phyloP scores from a whole-genome alignment of 2,329 filamentous ascomycete species.

The Talaromyces rugulosus region DNA sequence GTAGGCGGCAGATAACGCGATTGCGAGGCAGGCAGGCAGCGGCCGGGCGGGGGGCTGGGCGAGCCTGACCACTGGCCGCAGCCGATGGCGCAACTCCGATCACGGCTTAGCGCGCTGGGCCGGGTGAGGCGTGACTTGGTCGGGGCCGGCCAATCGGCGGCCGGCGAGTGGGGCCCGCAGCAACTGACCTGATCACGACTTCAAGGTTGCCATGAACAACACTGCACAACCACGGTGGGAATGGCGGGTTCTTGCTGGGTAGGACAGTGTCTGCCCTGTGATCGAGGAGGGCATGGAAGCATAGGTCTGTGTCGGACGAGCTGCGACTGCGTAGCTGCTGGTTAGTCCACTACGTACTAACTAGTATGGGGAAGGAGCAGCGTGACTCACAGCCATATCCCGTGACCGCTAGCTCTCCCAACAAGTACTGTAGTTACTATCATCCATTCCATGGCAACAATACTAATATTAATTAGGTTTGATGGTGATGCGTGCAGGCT shows the following conservation, averaged over 20 bases:
- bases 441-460: neutral
- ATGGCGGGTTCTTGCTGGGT: too few species aligned
- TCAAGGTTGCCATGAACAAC: neutral
- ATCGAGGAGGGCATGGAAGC: neutral
- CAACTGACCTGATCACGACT: neutral
- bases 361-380: neutral
- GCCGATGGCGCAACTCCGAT: neutral
- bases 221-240: too few species aligned
- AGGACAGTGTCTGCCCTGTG: neutral
- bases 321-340: neutral
- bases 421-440: too few species aligned
- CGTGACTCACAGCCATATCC: neutral
- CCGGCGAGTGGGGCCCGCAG: neutral
- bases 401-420: neutral
- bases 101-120: neutral
- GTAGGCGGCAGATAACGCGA: conserved; percentile 13
- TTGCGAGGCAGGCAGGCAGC: conserved; percentile 2
- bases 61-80: neutral
- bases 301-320: neutral
- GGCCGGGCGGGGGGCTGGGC: neutral
- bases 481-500: neutral
- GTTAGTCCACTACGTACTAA: neutral
- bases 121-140: conserved; percentile 4
- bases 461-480: neutral
- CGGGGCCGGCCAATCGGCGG: neutral